A percentile compares a stretch with the other conserved stretches of the same genome.
These are phyloP conservation scores for Eragrostis tef DNA, from an alignment of 202 grass and related monocot species.

Conservation along the genomic window DNA sequence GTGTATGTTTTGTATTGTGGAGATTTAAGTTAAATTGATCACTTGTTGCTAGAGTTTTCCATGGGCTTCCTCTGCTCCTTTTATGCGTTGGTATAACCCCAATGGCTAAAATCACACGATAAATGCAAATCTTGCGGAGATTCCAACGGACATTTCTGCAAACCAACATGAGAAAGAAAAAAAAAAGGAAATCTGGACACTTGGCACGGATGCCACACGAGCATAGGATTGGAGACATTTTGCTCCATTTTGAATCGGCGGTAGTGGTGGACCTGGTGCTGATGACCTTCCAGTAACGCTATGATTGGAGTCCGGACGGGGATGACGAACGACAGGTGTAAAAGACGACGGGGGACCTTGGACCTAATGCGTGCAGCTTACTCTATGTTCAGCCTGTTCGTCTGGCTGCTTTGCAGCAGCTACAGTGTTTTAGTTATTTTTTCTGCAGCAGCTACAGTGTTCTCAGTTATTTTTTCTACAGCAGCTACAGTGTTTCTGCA, in stretches of 20 bases:
- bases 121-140: neutral
- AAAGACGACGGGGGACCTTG: slow-evolving; percentile 43
- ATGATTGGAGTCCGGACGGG: slow-evolving; percentile 32
- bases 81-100: neutral
- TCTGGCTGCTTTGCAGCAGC: too few relatives aligned
- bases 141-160: neutral
- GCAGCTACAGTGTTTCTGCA: too few relatives aligned
- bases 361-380: slow-evolving; percentile 15
- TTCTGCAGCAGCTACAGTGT: too few relatives aligned
- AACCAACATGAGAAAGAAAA: too few relatives aligned
- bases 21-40: slow-evolving; percentile 40
- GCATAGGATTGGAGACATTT: neutral
- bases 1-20: slow-evolving; percentile 36
- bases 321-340: slow-evolving; percentile 44
- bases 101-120: neutral
- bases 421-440: too few relatives aligned
- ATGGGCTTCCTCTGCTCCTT: neutral
- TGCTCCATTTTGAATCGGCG: slow-evolving; percentile 9
- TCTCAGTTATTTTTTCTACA: too few relatives aligned
- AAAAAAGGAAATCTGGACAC: neutral
- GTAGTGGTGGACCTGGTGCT: slow-evolving; percentile 19
- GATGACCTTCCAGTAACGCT: neutral
- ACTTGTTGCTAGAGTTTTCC: slow-evolving; percentile 1
- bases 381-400: too few relatives aligned
- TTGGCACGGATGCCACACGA: neutral